phyloP scores from a whole-genome alignment of 2,329 filamentous ascomycete genomes.

The Epichloe uncinata region DNA sequence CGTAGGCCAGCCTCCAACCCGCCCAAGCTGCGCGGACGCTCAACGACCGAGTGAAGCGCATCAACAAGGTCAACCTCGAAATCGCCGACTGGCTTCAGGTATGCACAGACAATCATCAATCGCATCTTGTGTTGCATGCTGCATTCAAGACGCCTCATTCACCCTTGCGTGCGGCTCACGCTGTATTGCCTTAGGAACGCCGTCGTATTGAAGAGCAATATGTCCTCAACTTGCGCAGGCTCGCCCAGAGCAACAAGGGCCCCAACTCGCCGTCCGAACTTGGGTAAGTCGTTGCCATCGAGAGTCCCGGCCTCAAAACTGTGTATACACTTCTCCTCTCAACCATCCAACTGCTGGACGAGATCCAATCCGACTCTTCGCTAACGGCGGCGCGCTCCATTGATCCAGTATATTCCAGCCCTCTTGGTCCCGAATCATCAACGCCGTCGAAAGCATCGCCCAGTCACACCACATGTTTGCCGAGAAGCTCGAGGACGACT shows the following conservation, averaged over 20 bases:
- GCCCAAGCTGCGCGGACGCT: constrained; percentile 68
- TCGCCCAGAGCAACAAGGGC: constrained; percentile 59
- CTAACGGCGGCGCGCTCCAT: constrained; percentile 1
- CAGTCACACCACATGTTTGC: constrained; percentile 72
- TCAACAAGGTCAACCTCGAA: constrained; percentile 73
- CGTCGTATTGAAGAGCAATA: constrained; percentile 86
- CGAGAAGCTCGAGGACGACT: constrained; percentile 72
- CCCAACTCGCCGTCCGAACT: constrained; percentile 69
- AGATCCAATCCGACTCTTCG: background rate
- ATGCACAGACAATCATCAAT: constrained; percentile 18
- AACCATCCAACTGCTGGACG: background rate
- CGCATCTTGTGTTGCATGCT: background rate
- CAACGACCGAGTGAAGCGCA: constrained; percentile 76
- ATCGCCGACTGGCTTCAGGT: constrained; percentile 97
- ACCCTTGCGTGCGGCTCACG: background rate
- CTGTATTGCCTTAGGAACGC: constrained; percentile 53
- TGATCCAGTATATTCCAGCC: constrained; percentile 64
- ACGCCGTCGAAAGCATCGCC: constrained; percentile 67
- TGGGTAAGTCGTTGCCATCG: constrained; percentile 49
- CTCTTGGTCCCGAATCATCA: constrained; percentile 80
- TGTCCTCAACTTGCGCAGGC: constrained; percentile 65
- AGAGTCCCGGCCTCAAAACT: background rate
- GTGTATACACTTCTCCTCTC: background rate
- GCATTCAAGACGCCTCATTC: background rate
- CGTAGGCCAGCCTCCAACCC: constrained; percentile 67